A percentile compares a stretch with the other conserved stretches of the same genome.
Evolutionary conservation across 805 yeast species (phyloP).

Genomic region (Myxozyma lipomycoides): DNA sequence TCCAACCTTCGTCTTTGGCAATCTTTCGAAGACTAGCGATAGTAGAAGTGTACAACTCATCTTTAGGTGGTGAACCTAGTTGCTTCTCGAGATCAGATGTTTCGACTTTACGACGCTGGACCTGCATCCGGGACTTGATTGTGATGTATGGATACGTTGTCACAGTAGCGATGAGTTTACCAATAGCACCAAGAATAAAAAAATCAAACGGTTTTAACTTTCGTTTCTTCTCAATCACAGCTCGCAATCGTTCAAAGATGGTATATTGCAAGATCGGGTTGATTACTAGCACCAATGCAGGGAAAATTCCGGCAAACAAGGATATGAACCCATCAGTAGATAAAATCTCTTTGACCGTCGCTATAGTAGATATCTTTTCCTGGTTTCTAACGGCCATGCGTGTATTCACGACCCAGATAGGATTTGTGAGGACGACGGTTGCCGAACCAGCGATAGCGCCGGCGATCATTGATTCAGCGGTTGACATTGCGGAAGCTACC

Average conservation of each 20-base stretch:
- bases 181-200: conserved; percentile 80
- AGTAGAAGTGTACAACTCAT: conserved; percentile 24
- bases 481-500: conserved; percentile 40
- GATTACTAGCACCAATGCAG: conserved; percentile 78
- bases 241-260: conserved; percentile 80
- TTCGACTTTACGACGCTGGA: conserved; percentile 12
- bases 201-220: conserved; percentile 68
- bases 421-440: conserved; percentile 79
- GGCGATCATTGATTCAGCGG: conserved; percentile 64
- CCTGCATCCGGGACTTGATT: conserved; percentile 81
- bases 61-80: conserved; percentile 13
- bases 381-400: conserved; percentile 63
- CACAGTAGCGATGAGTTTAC: conserved; percentile 83
- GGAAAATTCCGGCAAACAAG: conserved; percentile 79
- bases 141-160: conserved; percentile 91
- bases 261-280: conserved; percentile 93
- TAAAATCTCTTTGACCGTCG: conserved; percentile 57
- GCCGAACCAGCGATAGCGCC: conserved; percentile 82
- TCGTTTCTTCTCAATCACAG: conserved; percentile 53
- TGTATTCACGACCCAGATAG: conserved; percentile 94
- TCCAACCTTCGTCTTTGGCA: conserved; percentile 63
- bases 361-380: conserved; percentile 47
- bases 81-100: conserved; percentile 36
- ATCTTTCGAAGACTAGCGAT: conserved; percentile 49
- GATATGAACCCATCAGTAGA: conserved; percentile 67